Conservation (phyloP, 352 stramenopile species). For the Phytophthora brassicae region DNA sequence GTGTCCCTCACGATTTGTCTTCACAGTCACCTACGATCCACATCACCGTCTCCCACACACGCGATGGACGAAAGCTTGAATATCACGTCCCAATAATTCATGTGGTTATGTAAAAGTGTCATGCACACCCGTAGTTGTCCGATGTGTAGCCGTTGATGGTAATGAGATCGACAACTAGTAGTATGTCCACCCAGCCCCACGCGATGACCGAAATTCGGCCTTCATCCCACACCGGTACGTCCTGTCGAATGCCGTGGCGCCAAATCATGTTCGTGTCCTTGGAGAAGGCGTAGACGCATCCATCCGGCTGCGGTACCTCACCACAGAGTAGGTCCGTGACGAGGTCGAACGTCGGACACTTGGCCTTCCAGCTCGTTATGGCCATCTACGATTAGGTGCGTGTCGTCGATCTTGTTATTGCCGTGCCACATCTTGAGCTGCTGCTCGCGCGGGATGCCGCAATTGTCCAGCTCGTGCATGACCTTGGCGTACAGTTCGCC, state of each 20-base stretch:
- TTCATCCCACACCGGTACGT: conserved; percentile 83
- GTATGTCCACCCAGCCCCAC: conserved; percentile 84
- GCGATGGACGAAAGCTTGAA: no score
- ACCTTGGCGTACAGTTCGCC: conserved; percentile 72
- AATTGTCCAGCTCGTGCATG: conserved; percentile 52
- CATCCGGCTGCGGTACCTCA: conserved; percentile 88
- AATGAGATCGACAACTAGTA: no score
- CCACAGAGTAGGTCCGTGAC: conserved; percentile 67
- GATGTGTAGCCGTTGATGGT: no score
- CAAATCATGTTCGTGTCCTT: conserved; percentile 93
- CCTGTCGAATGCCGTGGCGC: conserved; percentile 90
- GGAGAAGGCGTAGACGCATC: conserved; percentile 92
- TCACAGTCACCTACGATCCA: no score
- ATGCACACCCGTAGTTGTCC: no score
- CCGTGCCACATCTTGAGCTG: conserved; percentile 81
- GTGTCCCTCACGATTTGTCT: no score
- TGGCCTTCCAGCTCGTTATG: conserved; percentile 74
- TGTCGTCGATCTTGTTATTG: conserved; percentile 90
- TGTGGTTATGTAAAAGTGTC: no score
- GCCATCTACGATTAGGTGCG: conserved; percentile 92
- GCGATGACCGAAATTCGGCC: conserved; percentile 94
- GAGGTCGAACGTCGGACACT: conserved; percentile 80
- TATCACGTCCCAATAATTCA: no score
- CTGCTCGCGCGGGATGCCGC: conserved; percentile 36
- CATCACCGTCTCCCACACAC: no score